These are phyloP conservation scores for Sclerotinia sclerotiorum DNA, from an alignment of 2,329 filamentous ascomycete genomes.

Conservation along the genomic window DNA sequence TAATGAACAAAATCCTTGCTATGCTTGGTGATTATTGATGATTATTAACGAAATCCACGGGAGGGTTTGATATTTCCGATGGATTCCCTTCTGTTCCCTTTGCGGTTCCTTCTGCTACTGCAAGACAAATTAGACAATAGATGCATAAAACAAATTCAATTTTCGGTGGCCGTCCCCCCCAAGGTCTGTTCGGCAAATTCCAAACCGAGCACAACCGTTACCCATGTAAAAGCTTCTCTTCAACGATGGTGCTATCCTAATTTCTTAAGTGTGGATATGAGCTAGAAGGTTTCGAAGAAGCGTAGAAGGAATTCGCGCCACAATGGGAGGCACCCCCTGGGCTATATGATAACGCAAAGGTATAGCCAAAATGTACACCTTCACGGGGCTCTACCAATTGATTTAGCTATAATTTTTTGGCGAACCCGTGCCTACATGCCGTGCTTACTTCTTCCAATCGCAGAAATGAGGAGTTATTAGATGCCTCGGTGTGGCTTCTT, in stretches of 20 bases:
- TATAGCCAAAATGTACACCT: neutral
- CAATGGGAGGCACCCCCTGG: constrained; percentile 3
- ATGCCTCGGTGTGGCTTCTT: constrained; percentile 18
- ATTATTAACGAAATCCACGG: constrained; percentile 6
- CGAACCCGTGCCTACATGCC: constrained; percentile 10
- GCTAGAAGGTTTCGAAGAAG: constrained; percentile 25
- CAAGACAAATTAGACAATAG: constrained; percentile 9
- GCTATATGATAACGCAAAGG: neutral
- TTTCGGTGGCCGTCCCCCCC: neutral
- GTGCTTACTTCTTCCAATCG: neutral
- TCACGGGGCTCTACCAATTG: constrained; percentile 11
- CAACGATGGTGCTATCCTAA: constrained; percentile 13
- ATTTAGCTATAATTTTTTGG: neutral
- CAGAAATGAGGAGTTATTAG: neutral
- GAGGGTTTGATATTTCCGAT: neutral
- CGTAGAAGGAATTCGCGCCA: constrained; percentile 23
- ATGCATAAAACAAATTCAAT: constrained; percentile 17
- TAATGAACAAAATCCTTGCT: neutral
- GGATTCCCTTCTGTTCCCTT: neutral
- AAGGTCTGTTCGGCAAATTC: constrained; percentile 11
- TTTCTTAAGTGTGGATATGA: constrained; percentile 3
- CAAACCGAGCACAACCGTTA: neutral
- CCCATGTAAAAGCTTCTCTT: constrained; percentile 2
- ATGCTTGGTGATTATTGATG: neutral
- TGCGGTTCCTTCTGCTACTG: neutral